These are phyloP conservation scores for Basipetospora chlamydospora DNA, from an alignment of 2,329 filamentous ascomycete genomes.

Conservation along the genomic window DNA sequence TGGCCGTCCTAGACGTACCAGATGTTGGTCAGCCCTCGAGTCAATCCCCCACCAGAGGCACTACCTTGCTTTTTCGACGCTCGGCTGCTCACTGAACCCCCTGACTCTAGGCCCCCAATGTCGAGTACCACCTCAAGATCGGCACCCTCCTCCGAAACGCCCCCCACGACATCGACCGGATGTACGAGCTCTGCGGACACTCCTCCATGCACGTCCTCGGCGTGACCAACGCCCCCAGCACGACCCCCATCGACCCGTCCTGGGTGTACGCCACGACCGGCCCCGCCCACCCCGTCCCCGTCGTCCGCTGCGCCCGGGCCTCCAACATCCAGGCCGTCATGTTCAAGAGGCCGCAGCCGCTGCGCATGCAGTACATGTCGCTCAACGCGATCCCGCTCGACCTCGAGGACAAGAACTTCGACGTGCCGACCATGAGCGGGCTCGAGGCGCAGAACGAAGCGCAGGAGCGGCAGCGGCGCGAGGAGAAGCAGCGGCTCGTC, in stretches of 20 bases:
- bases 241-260: constrained; percentile 45
- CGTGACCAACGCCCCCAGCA: constrained; percentile 51
- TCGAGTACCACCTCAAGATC: constrained; percentile 74
- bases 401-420: constrained; percentile 52
- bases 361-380: constrained; percentile 92
- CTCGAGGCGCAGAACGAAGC: constrained; percentile 61
- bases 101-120: constrained; percentile 48
- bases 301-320: constrained; percentile 56
- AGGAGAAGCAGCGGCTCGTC: constrained; percentile 51
- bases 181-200: constrained; percentile 75
- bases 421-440: constrained; percentile 20
- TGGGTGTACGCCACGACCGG: constrained; percentile 50
- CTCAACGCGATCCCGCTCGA: constrained; percentile 78
- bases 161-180: constrained; percentile 62
- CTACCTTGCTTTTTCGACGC: too few species aligned
- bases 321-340: constrained; percentile 75
- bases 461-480: constrained; percentile 42
- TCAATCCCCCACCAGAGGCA: constrained; percentile 12
- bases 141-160: constrained; percentile 74
- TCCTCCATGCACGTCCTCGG: constrained; percentile 76
- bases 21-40: constrained; percentile 42
- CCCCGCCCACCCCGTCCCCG: constrained; percentile 43
- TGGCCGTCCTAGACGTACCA: constrained; percentile 79
- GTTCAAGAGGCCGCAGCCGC: constrained; percentile 74
- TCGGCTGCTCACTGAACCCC: constrained; percentile 10